Conservation (phyloP, 441 rosid species). For the Biscutella laevigata region DNA sequence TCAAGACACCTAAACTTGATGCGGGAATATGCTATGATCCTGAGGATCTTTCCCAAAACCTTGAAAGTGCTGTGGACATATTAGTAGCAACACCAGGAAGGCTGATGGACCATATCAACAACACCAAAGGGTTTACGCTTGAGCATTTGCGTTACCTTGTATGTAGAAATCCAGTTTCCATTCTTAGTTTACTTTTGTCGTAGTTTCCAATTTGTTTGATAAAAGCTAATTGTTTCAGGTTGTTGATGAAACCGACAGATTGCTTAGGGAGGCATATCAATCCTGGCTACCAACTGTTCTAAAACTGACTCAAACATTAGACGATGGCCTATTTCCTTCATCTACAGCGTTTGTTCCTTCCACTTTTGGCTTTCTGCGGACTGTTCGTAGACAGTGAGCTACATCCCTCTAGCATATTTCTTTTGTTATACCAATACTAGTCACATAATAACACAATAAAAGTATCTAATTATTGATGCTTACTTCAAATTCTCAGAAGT, state of each 20-base stretch:
- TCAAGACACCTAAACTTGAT: slow-evolving; percentile 68
- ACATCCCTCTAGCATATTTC: neutral
- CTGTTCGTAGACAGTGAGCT: slow-evolving; percentile 77
- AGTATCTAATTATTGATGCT: neutral
- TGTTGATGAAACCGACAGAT: slow-evolving; percentile 91
- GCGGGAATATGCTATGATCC: slow-evolving; percentile 85
- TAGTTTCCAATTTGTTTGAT: neutral
- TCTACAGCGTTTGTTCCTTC: slow-evolving; percentile 28
- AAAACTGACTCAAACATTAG: slow-evolving; percentile 38
- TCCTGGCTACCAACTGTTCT: slow-evolving; percentile 94
- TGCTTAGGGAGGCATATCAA: slow-evolving; percentile 91
- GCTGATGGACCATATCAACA: slow-evolving; percentile 85
- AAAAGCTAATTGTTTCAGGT: slow-evolving; percentile 43
- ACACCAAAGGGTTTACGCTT: slow-evolving; percentile 78
- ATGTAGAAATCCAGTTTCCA: slow-evolving; percentile 22
- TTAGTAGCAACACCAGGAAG: slow-evolving; percentile 97
- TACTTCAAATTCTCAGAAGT: slow-evolving; percentile 43
- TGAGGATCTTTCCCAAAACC: slow-evolving; percentile 37
- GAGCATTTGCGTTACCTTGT: slow-evolving; percentile 94
- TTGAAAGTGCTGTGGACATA: slow-evolving; percentile 79
- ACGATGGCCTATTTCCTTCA: slow-evolving; percentile 33
- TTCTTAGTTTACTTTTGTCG: neutral
- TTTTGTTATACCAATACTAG: neutral
- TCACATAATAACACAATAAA: neutral
- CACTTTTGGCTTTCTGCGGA: slow-evolving; percentile 52